Conservation (phyloP, 129 eudicot species). For the Saussurea involucrata region DNA sequence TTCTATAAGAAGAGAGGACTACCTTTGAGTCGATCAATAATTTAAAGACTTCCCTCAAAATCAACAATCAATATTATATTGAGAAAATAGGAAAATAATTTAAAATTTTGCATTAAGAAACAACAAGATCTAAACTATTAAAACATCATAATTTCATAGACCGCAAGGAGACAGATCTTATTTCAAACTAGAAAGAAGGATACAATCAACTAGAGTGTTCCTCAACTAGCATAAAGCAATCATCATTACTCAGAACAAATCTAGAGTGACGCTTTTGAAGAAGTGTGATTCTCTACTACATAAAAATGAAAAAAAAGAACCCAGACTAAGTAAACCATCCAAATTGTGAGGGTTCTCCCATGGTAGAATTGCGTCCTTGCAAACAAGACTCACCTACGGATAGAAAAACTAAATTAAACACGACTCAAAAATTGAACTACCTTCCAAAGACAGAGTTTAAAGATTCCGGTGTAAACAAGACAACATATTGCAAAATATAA, state of each 20-base stretch:
- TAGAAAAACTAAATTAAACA: constrained; percentile 38
- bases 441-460: neutral
- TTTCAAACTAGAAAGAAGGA: constrained; percentile 9
- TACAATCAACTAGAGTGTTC: constrained; percentile 20
- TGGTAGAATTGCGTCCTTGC: constrained; percentile 46
- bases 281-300: constrained; percentile 20
- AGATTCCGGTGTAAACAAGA: constrained; percentile 6
- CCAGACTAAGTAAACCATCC: constrained; percentile 32
- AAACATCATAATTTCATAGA: neutral
- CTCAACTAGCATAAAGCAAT: constrained; percentile 12
- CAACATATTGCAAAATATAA: neutral
- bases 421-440: constrained; percentile 17
- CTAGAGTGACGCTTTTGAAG: constrained; percentile 8
- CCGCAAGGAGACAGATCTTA: constrained; percentile 9
- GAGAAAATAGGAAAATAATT: neutral
- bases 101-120: neutral
- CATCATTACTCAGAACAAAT: constrained; percentile 16
- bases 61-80: neutral
- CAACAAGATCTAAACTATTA: neutral
- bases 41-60: neutral
- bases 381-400: constrained; percentile 57
- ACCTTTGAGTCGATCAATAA: neutral
- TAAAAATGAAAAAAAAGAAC: neutral
- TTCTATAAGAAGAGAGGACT: neutral
- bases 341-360: constrained; percentile 27